Evolutionary conservation across 1,284 basidiomycete genomes (phyloP), one percentile per base, ranked within the genome.

Genomic region (Chondrostereum purpureum): DNA sequence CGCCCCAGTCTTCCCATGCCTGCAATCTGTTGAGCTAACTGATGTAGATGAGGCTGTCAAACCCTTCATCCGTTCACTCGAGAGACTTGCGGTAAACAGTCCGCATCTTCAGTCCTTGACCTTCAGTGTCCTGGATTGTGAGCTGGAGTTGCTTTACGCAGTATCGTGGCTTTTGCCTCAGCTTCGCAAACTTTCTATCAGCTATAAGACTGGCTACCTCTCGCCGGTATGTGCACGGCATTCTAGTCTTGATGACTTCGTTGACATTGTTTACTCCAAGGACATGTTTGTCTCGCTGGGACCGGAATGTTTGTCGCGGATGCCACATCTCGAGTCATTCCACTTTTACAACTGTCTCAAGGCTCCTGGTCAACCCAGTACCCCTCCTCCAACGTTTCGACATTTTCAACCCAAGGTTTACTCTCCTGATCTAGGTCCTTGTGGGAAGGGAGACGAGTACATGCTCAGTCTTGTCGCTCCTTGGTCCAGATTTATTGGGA

Each of bases 261-360:
- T 21, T 13, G 13, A 13, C 24, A 3, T 13, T 21, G 5, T 24
- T 24, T 24, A 21, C 39, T 13, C 16, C 19, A 23, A 41, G 39
- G 22, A 41, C 22, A n/a, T 24, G 20, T 21, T 41, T 13, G 39
- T 41, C n/a, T 16, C 39, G 13, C 22, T 41, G 11, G 39, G 39
- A 3, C 39, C 39, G 17, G 17, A 41, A 17, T 13, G 11, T 21
- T 21, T 41, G 13, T 23, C 39, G n/a, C 39, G 39, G 21, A 14
- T 41, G 18, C 22, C 39, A 3, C 11, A 24, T 24, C 18, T 41
- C 22, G 13, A 24, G n/a, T 14, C 13, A 3, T 16, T 41, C 39
- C 39, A 41, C n/a, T 14, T 41, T 21, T 41, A 41, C 22, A 41
- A 41, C n/a, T 19, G 18, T 2, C 21, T 41, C 3, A n/a, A 31